Conservation (phyloP, 192 early-diverging fungal species). For the Coemansia sp. region DNA sequence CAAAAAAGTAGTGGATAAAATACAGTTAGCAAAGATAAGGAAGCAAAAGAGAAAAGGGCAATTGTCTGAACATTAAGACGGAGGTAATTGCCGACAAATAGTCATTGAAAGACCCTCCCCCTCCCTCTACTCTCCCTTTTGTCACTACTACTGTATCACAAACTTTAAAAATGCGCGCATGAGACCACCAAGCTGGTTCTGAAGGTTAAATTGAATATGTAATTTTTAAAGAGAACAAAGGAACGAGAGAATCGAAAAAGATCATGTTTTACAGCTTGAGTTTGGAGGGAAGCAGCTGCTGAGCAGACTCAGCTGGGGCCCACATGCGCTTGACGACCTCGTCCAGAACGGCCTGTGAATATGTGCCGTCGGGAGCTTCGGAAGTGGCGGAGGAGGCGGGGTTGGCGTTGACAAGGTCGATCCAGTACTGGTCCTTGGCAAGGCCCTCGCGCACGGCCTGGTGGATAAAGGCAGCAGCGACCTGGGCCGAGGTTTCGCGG, state of each 20-base stretch:
- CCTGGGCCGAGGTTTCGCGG: conserved; percentile 76
- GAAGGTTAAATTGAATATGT: no score
- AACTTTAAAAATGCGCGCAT: no score
- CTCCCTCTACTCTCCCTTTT: no score
- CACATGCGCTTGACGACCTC: conserved; percentile 46
- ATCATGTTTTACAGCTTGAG: conserved; percentile 16
- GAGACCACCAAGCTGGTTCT: no score
- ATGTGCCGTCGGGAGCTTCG: conserved; percentile 40
- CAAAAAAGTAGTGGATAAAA: not conserved
- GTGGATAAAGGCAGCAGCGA: conserved; percentile 78
- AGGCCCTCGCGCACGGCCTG: conserved; percentile 68
- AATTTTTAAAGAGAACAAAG: not conserved
- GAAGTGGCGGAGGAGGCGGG: conserved; percentile 31
- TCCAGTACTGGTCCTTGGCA: conserved; percentile 52
- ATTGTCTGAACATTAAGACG: no score
- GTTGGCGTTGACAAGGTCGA: conserved; percentile 53
- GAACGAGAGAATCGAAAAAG: not conserved
- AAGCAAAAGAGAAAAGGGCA: not conserved
- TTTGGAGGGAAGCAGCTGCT: conserved; percentile 40
- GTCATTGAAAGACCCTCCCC: no score
- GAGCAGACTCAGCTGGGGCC: conserved; percentile 36
- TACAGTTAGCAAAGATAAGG: not conserved
- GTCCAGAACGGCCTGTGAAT: conserved; percentile 44
- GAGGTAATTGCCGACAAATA: no score
- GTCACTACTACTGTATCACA: no score